Conservation (phyloP, 345 rosid species). For the Aquilaria yunnanensis region DNA sequence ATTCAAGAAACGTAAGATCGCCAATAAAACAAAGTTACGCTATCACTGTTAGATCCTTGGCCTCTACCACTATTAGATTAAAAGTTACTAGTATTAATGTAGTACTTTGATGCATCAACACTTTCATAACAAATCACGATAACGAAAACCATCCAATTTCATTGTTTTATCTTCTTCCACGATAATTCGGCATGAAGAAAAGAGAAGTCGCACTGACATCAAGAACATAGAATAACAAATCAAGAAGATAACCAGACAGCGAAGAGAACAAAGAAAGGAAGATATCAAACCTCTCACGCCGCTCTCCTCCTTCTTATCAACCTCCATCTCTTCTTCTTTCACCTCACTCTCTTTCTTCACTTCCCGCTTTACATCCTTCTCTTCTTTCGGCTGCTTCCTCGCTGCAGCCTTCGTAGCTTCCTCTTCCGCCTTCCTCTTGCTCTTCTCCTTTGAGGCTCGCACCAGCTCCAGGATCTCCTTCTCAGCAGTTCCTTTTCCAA, state of each 20-base stretch:
- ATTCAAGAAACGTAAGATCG: no score
- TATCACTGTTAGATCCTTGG: no score
- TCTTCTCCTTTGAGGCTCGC: slow-evolving; percentile 46
- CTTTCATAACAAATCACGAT: no score
- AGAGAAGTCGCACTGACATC: no score
- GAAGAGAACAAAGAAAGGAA: background rate
- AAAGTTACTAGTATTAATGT: no score
- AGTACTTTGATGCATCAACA: no score
- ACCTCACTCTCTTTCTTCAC: slow-evolving; percentile 17
- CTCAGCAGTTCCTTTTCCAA: slow-evolving; percentile 51
- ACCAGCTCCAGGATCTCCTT: slow-evolving; percentile 52
- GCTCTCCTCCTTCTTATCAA: slow-evolving; percentile 32
- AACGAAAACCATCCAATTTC: no score
- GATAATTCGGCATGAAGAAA: no score
- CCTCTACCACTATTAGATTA: no score
- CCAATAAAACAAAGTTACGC: no score
- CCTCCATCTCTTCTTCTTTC: slow-evolving; percentile 20
- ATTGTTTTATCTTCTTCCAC: no score
- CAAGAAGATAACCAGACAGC: background rate
- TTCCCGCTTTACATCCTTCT: slow-evolving; percentile 5
- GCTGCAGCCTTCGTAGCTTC: slow-evolving; percentile 18
- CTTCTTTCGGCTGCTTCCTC: slow-evolving; percentile 22
- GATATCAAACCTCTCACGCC: slow-evolving; percentile 29
- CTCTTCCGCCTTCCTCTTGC: slow-evolving; percentile 29
- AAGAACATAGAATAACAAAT: no score